phyloP scores from a whole-genome alignment of 1,139 yeast genomes.

The Fermentozyma sake region DNA sequence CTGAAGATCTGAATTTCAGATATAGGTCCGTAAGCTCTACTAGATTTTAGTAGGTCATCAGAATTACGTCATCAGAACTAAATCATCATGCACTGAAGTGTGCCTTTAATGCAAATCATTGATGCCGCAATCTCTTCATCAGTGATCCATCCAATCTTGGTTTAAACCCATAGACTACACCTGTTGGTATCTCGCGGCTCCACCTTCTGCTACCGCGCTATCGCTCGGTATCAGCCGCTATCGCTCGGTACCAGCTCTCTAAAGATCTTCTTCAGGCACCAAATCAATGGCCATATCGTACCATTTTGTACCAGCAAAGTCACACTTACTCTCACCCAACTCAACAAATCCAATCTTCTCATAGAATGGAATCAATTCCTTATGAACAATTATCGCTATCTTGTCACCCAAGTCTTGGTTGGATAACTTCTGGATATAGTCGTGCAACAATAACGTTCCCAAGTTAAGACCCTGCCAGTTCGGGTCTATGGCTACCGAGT shows the following conservation, averaged over 20 bases:
- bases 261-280: conserved; percentile 52
- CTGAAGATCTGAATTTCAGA: too few species aligned
- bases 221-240: too few species aligned
- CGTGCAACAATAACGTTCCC: conserved; percentile 80
- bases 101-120: too few species aligned
- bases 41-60: too few species aligned
- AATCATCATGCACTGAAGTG: too few species aligned
- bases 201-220: too few species aligned
- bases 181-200: too few species aligned
- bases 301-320: conserved; percentile 62
- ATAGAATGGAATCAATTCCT: conserved; percentile 68
- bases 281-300: conserved; percentile 60
- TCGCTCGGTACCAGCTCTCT: conserved; percentile 3
- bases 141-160: too few species aligned
- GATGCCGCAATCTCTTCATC: too few species aligned
- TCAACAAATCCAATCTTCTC: conserved; percentile 72
- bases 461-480: conserved; percentile 77
- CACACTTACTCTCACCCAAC: conserved; percentile 56
- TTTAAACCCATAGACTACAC: too few species aligned
- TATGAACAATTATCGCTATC: conserved; percentile 71
- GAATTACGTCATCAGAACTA: too few species aligned
- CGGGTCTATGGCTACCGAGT: conserved; percentile 74
- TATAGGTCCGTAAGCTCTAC: too few species aligned
- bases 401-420: conserved; percentile 83
- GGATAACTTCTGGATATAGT: conserved; percentile 83